phyloP scores from a whole-genome alignment of 306 rosid genomes.

The Rosa lucieae region DNA sequence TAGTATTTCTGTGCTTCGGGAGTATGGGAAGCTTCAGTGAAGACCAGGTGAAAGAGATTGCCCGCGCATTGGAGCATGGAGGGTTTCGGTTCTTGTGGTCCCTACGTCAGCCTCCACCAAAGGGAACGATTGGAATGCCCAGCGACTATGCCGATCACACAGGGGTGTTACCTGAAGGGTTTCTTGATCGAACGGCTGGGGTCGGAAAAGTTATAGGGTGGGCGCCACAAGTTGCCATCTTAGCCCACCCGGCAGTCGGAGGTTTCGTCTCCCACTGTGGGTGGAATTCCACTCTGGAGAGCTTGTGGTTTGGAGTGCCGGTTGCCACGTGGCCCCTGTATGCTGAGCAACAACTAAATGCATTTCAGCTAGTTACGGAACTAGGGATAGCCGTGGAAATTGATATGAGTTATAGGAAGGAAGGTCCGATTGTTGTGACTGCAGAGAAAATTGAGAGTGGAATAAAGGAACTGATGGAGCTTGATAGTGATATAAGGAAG shows the following conservation, averaged over 20 bases:
- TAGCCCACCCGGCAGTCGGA: slow-evolving; percentile 28
- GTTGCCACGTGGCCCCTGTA: slow-evolving; percentile 49
- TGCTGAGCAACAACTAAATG: slow-evolving; percentile 49
- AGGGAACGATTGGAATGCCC: neutral
- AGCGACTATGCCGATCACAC: neutral
- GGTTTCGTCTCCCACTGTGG: slow-evolving; percentile 64
- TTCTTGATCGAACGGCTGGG: slow-evolving; percentile 42
- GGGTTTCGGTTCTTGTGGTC: slow-evolving; percentile 44
- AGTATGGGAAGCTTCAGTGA: slow-evolving; percentile 36
- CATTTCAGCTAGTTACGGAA: slow-evolving; percentile 4
- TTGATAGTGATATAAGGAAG: slow-evolving; percentile 5
- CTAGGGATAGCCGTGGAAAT: slow-evolving; percentile 15
- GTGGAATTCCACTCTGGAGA: slow-evolving; percentile 57
- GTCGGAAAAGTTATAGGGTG: neutral
- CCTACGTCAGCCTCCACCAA: slow-evolving; percentile 37
- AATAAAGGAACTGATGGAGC: slow-evolving; percentile 22
- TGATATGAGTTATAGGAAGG: neutral
- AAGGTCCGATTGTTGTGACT: neutral
- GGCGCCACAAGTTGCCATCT: neutral
- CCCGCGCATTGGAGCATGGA: slow-evolving; percentile 28
- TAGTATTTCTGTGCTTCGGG: slow-evolving; percentile 63
- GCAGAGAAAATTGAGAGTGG: slow-evolving; percentile 26
- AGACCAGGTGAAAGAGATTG: slow-evolving; percentile 40
- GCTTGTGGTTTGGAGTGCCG: slow-evolving; percentile 54
- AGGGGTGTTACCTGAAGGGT: slow-evolving; percentile 44